These are phyloP conservation scores for Castanea sativa DNA, from an alignment of 306 rosid species.

Conservation along the genomic window DNA sequence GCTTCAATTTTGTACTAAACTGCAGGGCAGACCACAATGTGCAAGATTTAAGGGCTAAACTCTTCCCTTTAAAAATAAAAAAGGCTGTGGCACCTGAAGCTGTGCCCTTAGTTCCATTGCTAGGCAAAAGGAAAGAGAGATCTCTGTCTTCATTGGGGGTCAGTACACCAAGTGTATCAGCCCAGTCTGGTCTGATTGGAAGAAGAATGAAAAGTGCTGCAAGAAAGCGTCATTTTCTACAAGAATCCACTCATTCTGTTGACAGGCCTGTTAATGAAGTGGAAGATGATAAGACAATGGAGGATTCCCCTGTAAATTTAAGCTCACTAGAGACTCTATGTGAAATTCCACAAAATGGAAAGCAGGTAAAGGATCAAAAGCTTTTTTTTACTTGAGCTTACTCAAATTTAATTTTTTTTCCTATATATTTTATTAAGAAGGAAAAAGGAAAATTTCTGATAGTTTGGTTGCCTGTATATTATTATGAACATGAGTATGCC, in stretches of 20 bases:
- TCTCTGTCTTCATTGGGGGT: slow-evolving; percentile 24
- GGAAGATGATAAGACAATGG: slow-evolving; percentile 18
- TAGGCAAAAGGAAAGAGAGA: slow-evolving; percentile 28
- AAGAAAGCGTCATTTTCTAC: slow-evolving; percentile 22
- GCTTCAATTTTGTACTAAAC: not conserved
- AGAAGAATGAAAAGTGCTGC: slow-evolving; percentile 34
- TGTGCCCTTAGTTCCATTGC: slow-evolving; percentile 13
- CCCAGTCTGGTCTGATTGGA: slow-evolving; percentile 15
- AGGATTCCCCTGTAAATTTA: not conserved
- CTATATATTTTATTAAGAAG: not conserved
- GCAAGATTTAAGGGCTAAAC: slow-evolving; percentile 35
- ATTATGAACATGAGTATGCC: slow-evolving; percentile 5
- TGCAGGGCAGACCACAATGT: slow-evolving; percentile 46
- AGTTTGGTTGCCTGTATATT: not conserved
- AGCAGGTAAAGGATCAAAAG: slow-evolving; percentile 30
- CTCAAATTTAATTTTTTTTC: not conserved
- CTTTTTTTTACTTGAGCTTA: not conserved
- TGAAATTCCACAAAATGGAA: slow-evolving; percentile 5
- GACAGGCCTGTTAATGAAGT: slow-evolving; percentile 18
- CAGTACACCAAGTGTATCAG: not conserved
- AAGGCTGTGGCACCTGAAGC: not conserved
- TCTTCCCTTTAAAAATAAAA: slow-evolving; percentile 28
- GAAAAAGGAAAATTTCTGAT: not conserved
- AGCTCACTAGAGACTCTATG: slow-evolving; percentile 9
- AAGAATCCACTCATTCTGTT: slow-evolving; percentile 14